These are phyloP conservation scores for Trichoderma orchidacearum DNA, from an alignment of 495 filamentous ascomycete species.

Conservation along the genomic window DNA sequence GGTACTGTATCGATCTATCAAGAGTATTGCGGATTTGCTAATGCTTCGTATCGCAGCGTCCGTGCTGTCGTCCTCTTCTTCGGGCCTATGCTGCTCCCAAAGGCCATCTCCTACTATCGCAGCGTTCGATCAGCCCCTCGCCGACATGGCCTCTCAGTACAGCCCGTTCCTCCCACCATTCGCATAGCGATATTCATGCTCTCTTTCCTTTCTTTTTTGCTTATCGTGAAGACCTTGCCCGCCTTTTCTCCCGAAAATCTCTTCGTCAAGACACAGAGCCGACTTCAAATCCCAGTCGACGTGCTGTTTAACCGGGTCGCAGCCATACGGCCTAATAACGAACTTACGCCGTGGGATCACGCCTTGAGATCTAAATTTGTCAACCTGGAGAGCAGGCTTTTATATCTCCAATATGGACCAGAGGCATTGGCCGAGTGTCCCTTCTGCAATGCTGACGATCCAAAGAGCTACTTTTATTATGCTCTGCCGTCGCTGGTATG, in stretches of 20 bases:
- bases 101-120: constrained; percentile 58
- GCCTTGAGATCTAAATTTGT: constrained; percentile 52
- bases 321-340: constrained; percentile 36
- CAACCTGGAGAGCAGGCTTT: constrained; percentile 54
- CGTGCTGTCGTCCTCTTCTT: constrained; percentile 75
- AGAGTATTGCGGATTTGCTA: neutral
- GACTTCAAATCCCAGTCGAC: constrained; percentile 71
- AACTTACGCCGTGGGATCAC: constrained; percentile 47
- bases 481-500: constrained; percentile 57
- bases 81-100: constrained; percentile 70
- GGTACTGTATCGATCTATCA: neutral
- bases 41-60: constrained; percentile 42
- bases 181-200: constrained; percentile 46
- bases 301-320: constrained; percentile 73
- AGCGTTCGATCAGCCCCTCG: constrained; percentile 32
- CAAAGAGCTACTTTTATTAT: constrained; percentile 64
- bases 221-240: constrained; percentile 53
- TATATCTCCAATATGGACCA: constrained; percentile 76
- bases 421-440: constrained; percentile 55
- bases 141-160: constrained; percentile 38
- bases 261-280: constrained; percentile 63
- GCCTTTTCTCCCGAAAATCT: constrained; percentile 64
- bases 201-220: constrained; percentile 37
- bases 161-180: constrained; percentile 42
- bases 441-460: constrained; percentile 69